Evolutionary conservation across 306 rosid species (phyloP).

Genomic region (Prunus armeniaca): DNA sequence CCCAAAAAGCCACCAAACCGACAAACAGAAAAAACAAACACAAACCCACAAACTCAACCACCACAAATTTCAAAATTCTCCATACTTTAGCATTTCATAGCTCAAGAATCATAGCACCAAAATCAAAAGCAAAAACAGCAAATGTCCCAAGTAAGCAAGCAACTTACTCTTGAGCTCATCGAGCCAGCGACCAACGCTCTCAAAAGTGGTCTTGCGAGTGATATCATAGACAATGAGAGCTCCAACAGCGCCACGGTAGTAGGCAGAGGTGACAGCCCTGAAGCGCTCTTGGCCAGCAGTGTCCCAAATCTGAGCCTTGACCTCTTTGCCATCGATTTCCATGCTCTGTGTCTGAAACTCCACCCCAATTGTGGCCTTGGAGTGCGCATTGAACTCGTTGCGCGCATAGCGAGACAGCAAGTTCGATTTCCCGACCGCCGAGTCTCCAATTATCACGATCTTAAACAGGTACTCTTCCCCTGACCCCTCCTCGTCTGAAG

Average conservation of each 20-base stretch:
- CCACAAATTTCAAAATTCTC: neutral
- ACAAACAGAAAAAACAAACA: neutral
- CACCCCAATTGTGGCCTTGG: conserved; percentile 95
- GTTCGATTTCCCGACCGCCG: conserved; percentile 87
- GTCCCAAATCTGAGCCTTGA: conserved; percentile 99
- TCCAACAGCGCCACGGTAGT: conserved; percentile 90
- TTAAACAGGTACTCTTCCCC: conserved; percentile 95
- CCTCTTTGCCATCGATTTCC: conserved; percentile 80
- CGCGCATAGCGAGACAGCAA: conserved; percentile 78
- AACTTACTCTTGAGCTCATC: conserved; percentile 86
- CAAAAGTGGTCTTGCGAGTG: conserved; percentile 79
- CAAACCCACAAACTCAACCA: neutral
- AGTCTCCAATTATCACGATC: conserved; percentile 86
- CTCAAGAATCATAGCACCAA: neutral
- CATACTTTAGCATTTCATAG: neutral
- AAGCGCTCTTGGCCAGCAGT: conserved; percentile 96
- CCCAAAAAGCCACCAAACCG: conserved; percentile 10
- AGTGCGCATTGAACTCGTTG: conserved; percentile 80
- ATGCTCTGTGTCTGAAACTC: conserved; percentile 88
- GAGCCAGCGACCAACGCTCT: conserved; percentile 86
- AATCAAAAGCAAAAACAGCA: neutral
- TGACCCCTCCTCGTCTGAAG: conserved; percentile 70
- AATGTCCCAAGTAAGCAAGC: neutral
- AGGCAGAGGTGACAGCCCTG: conserved; percentile 94
- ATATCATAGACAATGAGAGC: conserved; percentile 87